A percentile compares a stretch with the other conserved stretches of the same genome.
Conservation (phyloP, 495 filamentous ascomycete species). For the Trichoderma orchidacearum region DNA sequence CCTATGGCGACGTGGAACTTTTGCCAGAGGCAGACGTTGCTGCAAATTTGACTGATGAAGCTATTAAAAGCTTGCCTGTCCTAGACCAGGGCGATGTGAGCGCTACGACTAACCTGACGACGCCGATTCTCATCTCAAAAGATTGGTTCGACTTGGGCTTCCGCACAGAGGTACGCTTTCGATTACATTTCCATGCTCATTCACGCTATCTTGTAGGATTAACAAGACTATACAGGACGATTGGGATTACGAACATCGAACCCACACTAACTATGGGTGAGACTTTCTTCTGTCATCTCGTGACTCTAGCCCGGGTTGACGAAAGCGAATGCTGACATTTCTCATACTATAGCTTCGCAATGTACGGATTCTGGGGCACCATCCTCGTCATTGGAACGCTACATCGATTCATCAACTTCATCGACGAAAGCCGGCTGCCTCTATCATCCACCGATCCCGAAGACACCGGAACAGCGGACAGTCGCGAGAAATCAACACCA, state of each 20-base stretch:
- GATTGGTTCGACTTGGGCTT: constrained; percentile 19
- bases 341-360: constrained; percentile 1
- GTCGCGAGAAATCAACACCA: background rate
- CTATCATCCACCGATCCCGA: background rate
- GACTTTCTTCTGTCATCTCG: background rate
- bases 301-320: background rate
- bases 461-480: background rate
- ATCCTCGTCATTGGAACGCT: constrained; percentile 3
- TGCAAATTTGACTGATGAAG: constrained; percentile 23
- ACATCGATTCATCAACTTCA: background rate
- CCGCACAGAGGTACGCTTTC: constrained; percentile 18
- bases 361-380: constrained; percentile 4
- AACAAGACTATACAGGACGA: background rate
- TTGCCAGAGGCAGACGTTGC: constrained; percentile 19
- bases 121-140: constrained; percentile 17
- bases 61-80: constrained; percentile 16
- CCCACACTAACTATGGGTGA: constrained; percentile 3
- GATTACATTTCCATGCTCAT: background rate
- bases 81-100: constrained; percentile 20
- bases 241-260: background rate
- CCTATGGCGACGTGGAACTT: constrained; percentile 14
- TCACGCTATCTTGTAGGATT: background rate
- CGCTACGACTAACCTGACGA: constrained; percentile 6
- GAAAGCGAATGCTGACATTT: background rate
- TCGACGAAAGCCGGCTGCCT: constrained; percentile 9